Evolutionary conservation across 2,329 filamentous ascomycete species (phyloP).

Genomic region (Pseudogymnoascus sp.): DNA sequence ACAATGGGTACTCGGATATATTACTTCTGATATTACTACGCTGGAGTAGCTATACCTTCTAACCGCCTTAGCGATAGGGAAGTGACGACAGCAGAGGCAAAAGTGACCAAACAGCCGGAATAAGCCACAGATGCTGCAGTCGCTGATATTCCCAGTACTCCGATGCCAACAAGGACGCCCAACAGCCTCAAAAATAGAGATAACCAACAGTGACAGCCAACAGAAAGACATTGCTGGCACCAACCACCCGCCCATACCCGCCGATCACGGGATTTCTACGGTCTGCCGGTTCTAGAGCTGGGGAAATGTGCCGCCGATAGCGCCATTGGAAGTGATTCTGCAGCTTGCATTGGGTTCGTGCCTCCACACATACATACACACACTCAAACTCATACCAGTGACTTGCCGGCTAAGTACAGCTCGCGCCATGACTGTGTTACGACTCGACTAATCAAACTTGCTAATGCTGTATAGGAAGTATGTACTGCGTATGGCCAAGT

Average conservation of each 20-base stretch:
- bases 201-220: background rate
- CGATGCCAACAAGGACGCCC: background rate
- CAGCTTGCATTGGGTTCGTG: background rate
- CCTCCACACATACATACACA: background rate
- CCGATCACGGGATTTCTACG: constrained; percentile 4
- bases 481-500: background rate
- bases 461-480: background rate
- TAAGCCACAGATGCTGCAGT: background rate
- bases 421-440: background rate
- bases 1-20: background rate
- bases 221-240: background rate
- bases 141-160: background rate
- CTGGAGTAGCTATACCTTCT: background rate
- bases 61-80: background rate
- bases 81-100: background rate
- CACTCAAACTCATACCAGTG: background rate
- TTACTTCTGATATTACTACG: background rate
- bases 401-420: constrained; percentile 1
- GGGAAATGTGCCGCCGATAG: background rate
- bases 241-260: background rate
- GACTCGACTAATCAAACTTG: background rate
- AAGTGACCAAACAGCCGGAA: background rate
- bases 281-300: background rate
- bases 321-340: too few species aligned
- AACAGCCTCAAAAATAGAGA: background rate